These are phyloP conservation scores for Alternaria rosae DNA, from an alignment of 2,329 filamentous ascomycete species.

Conservation along the genomic window DNA sequence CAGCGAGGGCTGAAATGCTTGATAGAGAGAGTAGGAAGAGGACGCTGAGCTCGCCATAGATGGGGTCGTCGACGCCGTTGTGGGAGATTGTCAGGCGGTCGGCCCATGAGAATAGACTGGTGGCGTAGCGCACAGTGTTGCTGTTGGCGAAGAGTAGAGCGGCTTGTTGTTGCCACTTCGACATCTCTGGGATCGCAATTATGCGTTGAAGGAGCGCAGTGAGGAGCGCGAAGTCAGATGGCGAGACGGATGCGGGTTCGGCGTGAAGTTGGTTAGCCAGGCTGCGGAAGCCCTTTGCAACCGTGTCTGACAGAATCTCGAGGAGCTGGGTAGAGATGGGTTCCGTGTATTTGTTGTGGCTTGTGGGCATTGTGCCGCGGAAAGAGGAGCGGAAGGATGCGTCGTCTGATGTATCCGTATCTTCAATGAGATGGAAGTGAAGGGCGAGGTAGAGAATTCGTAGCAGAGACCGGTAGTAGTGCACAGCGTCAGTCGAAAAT, in stretches of 20 bases:
- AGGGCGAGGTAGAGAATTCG: constrained; percentile 86
- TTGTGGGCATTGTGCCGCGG: constrained; percentile 41
- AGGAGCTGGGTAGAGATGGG: constrained; percentile 61
- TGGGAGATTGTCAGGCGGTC: constrained; percentile 73
- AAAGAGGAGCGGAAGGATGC: constrained; percentile 45
- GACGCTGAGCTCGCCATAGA: constrained; percentile 92
- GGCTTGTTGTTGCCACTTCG: constrained; percentile 63
- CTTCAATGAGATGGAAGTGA: constrained; percentile 63
- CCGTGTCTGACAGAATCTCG: constrained; percentile 79
- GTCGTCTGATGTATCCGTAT: constrained; percentile 40
- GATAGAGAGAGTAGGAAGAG: constrained; percentile 90
- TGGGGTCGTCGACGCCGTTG: constrained; percentile 73
- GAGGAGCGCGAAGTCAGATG: constrained; percentile 84
- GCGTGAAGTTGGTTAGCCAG: constrained; percentile 85
- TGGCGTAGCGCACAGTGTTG: constrained; percentile 79
- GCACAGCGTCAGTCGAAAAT: constrained; percentile 63
- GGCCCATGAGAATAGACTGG: constrained; percentile 91
- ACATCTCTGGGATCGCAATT: constrained; percentile 77
- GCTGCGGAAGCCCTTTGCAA: constrained; percentile 82
- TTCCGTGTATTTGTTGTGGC: constrained; percentile 53
- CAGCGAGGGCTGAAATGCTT: constrained; percentile 78
- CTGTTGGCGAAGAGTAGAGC: constrained; percentile 62
- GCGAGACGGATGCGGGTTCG: constrained; percentile 67
- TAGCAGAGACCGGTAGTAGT: constrained; percentile 83
- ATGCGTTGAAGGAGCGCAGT: constrained; percentile 88